Conservation (phyloP, 179 eudicot species). For the Nepenthes alata region DNA sequence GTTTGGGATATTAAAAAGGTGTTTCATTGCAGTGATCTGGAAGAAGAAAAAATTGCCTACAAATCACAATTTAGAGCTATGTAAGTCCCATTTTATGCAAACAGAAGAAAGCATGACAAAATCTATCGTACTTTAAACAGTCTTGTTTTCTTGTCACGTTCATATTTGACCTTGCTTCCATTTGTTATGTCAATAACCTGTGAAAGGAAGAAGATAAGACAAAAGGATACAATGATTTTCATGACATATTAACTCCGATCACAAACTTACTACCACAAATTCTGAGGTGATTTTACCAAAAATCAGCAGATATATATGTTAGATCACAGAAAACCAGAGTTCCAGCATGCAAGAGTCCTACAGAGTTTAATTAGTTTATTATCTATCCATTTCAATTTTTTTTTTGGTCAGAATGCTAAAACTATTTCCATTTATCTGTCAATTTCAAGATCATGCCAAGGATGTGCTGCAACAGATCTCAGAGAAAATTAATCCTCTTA, state of each 20-base stretch:
- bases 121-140: constrained; percentile 32
- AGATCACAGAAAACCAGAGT: constrained; percentile 23
- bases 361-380: background rate
- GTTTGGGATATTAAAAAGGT: background rate
- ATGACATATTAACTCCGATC: too few species aligned
- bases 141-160: constrained; percentile 55
- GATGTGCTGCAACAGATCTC: constrained; percentile 68
- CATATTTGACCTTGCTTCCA: constrained; percentile 60
- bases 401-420: too few species aligned
- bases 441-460: constrained; percentile 72
- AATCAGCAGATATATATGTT: background rate
- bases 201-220: background rate
- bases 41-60: background rate
- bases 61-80: background rate
- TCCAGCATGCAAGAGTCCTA: constrained; percentile 24
- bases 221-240: background rate
- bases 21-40: background rate
- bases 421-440: constrained; percentile 18
- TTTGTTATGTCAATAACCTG: constrained; percentile 37
- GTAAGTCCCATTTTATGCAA: too few species aligned
- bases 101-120: too few species aligned
- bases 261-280: too few species aligned
- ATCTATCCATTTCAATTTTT: background rate
- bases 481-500: constrained; percentile 57
- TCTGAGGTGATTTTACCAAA: background rate